These are phyloP conservation scores for Botrytis pseudocinerea DNA, from an alignment of 2,329 filamentous ascomycete genomes.

Conservation along the genomic window DNA sequence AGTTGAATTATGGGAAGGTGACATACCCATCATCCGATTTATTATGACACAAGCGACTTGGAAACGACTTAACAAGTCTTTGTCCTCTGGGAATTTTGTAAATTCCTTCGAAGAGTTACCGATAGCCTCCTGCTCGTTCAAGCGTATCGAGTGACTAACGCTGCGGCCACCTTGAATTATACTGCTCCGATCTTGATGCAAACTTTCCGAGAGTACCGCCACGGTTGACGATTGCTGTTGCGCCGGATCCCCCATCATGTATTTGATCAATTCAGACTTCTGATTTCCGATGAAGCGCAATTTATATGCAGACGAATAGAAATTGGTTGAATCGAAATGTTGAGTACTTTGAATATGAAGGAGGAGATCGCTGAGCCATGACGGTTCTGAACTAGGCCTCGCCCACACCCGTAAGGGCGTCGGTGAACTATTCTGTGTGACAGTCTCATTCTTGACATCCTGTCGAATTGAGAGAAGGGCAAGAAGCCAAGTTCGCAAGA, in stretches of 20 bases:
- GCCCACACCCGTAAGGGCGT: not conserved
- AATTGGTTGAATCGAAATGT: not conserved
- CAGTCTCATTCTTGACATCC: not conserved
- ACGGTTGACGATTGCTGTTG: not conserved
- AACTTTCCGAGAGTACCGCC: not conserved
- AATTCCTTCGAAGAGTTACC: slow-evolving; percentile 10
- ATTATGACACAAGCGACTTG: slow-evolving; percentile 18
- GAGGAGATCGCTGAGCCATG: not conserved
- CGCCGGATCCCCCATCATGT: not conserved
- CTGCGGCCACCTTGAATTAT: slow-evolving; percentile 14
- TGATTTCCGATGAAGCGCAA: not conserved
- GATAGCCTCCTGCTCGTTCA: not conserved
- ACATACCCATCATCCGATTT: slow-evolving; percentile 23
- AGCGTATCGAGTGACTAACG: not conserved
- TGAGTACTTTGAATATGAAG: not conserved
- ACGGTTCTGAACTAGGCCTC: not conserved
- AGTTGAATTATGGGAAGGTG: too few relatives aligned
- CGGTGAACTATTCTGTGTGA: not conserved
- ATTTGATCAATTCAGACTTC: not conserved
- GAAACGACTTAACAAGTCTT: slow-evolving; percentile 20
- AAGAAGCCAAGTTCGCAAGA: not conserved
- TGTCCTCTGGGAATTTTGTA: not conserved
- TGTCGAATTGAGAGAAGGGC: not conserved
- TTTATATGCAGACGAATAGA: not conserved
- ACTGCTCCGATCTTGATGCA: not conserved